Conservation (phyloP, 2,329 filamentous ascomycete species). For the Cercospora janseana region DNA sequence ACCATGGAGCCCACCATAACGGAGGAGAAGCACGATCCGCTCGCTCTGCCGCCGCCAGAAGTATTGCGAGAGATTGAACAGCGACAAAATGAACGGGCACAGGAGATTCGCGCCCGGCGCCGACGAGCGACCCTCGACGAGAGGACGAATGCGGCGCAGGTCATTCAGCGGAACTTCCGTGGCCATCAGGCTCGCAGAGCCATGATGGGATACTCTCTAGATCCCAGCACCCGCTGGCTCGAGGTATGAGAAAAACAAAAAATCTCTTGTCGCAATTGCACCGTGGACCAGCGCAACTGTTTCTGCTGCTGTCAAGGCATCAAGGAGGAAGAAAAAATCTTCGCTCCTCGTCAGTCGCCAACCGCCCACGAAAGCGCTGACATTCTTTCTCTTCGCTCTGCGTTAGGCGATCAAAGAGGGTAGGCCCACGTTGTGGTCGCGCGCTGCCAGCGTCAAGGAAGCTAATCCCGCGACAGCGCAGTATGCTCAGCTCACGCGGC, state of each 20-base stretch:
- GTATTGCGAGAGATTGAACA: constrained; percentile 36
- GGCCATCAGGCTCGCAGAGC: constrained; percentile 72
- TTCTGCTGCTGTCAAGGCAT: too few species aligned
- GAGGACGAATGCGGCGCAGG: constrained; percentile 31
- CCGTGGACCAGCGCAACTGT: too few species aligned
- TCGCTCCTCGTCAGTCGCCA: background rate
- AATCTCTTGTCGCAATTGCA: constrained; percentile 13
- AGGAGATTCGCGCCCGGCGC: constrained; percentile 28
- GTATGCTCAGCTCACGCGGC: constrained; percentile 53
- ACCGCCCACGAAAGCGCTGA: constrained; percentile 8
- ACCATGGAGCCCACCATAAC: constrained; percentile 13
- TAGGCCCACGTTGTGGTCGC: constrained; percentile 21
- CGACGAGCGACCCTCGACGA: constrained; percentile 16
- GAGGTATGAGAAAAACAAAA: constrained; percentile 57
- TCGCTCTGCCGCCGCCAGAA: constrained; percentile 35
- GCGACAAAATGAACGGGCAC: constrained; percentile 36
- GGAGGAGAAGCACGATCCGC: constrained; percentile 18
- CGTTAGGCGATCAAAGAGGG: constrained; percentile 38
- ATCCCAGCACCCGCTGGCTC: constrained; percentile 69
- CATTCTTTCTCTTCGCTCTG: constrained; percentile 3
- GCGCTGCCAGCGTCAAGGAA: constrained; percentile 20
- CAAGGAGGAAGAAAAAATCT: too few species aligned
- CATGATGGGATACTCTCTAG: constrained; percentile 65
- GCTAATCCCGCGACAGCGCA: constrained; percentile 43
- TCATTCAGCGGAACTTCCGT: constrained; percentile 63